Base-by-base conservation (phyloP, 2,329 filamentous ascomycete genomes). In the Xylariaceae sp. region DNA sequence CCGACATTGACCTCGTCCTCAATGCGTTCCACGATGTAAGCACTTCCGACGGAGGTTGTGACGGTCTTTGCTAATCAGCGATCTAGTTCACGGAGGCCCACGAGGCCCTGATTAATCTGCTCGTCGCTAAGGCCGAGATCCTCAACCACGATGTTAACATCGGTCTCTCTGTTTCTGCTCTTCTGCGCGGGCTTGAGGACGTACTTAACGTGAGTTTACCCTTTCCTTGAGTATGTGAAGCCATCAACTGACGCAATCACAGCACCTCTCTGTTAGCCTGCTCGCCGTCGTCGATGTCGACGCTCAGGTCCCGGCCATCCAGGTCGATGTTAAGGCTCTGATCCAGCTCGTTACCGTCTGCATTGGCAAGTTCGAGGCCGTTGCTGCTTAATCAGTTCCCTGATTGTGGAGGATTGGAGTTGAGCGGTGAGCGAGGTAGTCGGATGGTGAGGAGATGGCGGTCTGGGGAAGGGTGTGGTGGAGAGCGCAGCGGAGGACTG, bases 51-150 rank as follows among this genome's bases (percentile, higher is more conserved):
- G 26, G n/a, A n/a, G n/a, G n/a, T 30, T 1, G 13, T 12, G 13
- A 34, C 32, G 13, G 13, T 10, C 41, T 6, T 22, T 6, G 16
- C 29, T 49, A 48, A 45, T 37, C n/a, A 36, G 13, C 6, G 2
- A 1, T 37, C 18, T 15, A 59, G 57, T 59, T 59, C 34, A 51
- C 54, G 34, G 41, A 47, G 3, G 51, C 50, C 9, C 51, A 59
- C 32, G 48, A 57, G 43, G 46, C 26, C 6, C 43, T 59, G 3
- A 51, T 59, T 26, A 56, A 57, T 51, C 55, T 57, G 49, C 7
- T 59, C 42, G 54, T 57, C 21, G 57, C 45, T 21, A 59, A 59
- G 43, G 45, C 51, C n/a, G 51, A 48, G 6, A 16, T 56, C 12
- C 22, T 58, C 12, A 19, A 43, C 32, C 30, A 40, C 12, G n/a